These are phyloP conservation scores for Sphaerostilbella broomeana DNA, from an alignment of 2,329 filamentous ascomycete species.

Conservation along the genomic window DNA sequence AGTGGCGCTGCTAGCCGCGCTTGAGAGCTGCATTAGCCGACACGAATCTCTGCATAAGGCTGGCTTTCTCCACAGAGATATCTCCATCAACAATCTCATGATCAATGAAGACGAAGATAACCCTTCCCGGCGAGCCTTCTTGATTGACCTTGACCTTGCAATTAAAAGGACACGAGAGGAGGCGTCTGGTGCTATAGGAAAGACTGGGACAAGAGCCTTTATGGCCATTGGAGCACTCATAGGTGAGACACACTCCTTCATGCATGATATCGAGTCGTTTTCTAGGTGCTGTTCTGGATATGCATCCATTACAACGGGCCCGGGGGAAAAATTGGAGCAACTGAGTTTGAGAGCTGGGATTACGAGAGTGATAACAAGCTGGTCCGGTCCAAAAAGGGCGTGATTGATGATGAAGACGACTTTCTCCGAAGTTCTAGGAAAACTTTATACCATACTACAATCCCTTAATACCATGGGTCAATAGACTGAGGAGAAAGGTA, in stretches of 20 bases:
- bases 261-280: conserved; percentile 45
- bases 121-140: conserved; percentile 31
- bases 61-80: conserved; percentile 36
- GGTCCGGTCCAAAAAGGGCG: not conserved
- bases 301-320: conserved; percentile 34
- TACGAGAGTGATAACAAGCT: conserved; percentile 9
- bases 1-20: conserved; percentile 27
- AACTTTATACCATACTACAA: conserved; percentile 32
- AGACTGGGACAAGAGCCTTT: conserved; percentile 39
- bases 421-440: conserved; percentile 24
- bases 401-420: conserved; percentile 16
- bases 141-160: conserved; percentile 36
- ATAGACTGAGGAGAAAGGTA: conserved; percentile 29
- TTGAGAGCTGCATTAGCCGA: conserved; percentile 33
- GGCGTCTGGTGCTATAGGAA: conserved; percentile 33
- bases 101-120: conserved; percentile 38
- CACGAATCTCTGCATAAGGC: conserved; percentile 30
- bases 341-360: conserved; percentile 13
- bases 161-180: conserved; percentile 27
- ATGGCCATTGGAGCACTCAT: conserved; percentile 39
- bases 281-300: conserved; percentile 43
- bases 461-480: conserved; percentile 32
- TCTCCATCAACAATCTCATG: conserved; percentile 42
- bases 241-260: conserved; percentile 37
- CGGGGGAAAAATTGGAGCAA: not conserved